Evolutionary conservation across 2,329 filamentous ascomycete genomes (phyloP).

Genomic region (Ophiostoma triangulosporum): DNA sequence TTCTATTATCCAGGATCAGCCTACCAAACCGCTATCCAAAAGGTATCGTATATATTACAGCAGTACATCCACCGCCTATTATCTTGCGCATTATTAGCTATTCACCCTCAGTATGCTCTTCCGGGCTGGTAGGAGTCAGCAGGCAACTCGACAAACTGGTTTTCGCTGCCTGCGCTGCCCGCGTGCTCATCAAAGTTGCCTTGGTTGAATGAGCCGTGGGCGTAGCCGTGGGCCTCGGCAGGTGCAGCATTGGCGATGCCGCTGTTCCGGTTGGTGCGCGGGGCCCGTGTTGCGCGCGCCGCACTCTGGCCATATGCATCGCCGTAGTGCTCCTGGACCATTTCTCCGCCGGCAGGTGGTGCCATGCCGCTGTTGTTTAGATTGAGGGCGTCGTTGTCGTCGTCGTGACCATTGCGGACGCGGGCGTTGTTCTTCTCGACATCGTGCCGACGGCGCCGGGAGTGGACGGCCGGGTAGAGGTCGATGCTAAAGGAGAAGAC

Average conservation of each 20-base stretch:
- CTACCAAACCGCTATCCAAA: not conserved
- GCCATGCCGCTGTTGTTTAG: not conserved
- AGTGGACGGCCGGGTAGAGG: conserved; percentile 62
- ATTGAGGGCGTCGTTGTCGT: not conserved
- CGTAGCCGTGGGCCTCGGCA: not conserved
- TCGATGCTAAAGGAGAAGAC: conserved; percentile 79
- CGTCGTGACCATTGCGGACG: not conserved
- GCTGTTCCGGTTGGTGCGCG: conserved; percentile 3
- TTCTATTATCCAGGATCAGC: too few relatives aligned
- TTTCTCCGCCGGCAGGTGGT: not conserved
- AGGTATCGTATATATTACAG: conserved; percentile 3
- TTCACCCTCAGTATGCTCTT: conserved; percentile 6
- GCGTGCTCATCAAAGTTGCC: not conserved
- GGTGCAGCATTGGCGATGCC: not conserved
- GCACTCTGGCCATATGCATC: conserved; percentile 11
- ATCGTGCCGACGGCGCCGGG: conserved; percentile 27
- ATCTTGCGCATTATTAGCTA: too few relatives aligned
- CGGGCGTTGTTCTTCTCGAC: not conserved
- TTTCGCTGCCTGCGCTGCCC: not conserved
- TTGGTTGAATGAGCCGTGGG: not conserved
- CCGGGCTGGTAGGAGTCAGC: conserved; percentile 5
- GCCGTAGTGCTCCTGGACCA: not conserved
- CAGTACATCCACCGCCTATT: not conserved
- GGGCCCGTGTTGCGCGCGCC: conserved; percentile 10
- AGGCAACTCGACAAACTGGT: not conserved